These are phyloP conservation scores for Cryomyces minteri DNA, from an alignment of 495 filamentous ascomycete genomes.

Conservation along the genomic window DNA sequence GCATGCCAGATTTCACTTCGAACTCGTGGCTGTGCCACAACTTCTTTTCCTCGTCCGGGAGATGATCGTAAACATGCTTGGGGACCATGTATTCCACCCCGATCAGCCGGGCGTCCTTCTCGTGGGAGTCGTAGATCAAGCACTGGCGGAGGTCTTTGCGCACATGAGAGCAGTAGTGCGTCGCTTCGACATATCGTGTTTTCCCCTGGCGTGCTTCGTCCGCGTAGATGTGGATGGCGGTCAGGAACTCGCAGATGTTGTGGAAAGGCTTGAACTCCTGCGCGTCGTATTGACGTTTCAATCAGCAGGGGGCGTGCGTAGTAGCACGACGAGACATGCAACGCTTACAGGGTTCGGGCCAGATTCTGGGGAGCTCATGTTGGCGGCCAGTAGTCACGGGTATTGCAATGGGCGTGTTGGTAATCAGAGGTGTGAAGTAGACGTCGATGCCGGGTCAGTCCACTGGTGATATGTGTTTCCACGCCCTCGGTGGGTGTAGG, in stretches of 20 bases:
- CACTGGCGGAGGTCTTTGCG: conserved; percentile 9
- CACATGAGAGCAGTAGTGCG: conserved; percentile 9
- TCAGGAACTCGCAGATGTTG: conserved; percentile 8
- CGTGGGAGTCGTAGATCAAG: conserved; percentile 9
- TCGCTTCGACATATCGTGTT: conserved; percentile 5
- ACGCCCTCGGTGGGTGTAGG: too few species aligned
- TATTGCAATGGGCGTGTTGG: too few species aligned
- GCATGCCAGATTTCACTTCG: conserved; percentile 11
- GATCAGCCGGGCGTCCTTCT: conserved; percentile 7
- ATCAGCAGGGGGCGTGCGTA: too few species aligned
- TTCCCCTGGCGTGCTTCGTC: neutral
- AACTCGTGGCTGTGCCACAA: conserved; percentile 12
- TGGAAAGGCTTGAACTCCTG: conserved; percentile 7
- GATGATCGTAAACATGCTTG: conserved; percentile 5
- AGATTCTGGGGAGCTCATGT: too few species aligned
- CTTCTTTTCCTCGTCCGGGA: conserved; percentile 6
- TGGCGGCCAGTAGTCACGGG: too few species aligned
- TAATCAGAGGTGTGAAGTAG: too few species aligned
- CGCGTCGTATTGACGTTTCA: too few species aligned
- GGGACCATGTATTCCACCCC: conserved; percentile 12
- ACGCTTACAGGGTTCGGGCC: too few species aligned
- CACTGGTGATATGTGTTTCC: too few species aligned
- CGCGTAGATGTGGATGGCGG: conserved; percentile 8
- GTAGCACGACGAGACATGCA: too few species aligned
- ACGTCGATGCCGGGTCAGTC: too few species aligned